phyloP scores from a whole-genome alignment of 2,329 filamentous ascomycete species.

The Madurella mycetomatis region DNA sequence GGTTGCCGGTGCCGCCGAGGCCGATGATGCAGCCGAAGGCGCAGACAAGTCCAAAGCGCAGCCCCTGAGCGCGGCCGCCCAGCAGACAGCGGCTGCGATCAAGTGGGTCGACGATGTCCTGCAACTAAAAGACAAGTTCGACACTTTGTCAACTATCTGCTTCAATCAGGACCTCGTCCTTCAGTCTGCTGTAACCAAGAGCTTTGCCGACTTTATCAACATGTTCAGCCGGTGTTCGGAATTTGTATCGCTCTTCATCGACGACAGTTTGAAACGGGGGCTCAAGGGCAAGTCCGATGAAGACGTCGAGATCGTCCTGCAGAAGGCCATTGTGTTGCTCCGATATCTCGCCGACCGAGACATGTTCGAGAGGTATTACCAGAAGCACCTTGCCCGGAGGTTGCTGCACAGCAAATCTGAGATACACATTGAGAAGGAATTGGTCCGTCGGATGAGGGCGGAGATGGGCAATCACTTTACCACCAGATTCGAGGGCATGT shows the following conservation, averaged over 20 bases:
- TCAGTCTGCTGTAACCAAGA: slow-evolving; percentile 77
- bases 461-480: slow-evolving; percentile 95
- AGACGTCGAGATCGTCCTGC: slow-evolving; percentile 77
- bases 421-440: slow-evolving; percentile 86
- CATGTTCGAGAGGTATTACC: slow-evolving; percentile 94
- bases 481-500: slow-evolving; percentile 91
- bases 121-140: slow-evolving; percentile 81
- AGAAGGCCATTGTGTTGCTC: slow-evolving; percentile 84
- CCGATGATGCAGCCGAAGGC: slow-evolving; percentile 43
- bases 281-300: slow-evolving; percentile 88
- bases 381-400: slow-evolving; percentile 87
- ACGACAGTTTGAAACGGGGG: slow-evolving; percentile 91
- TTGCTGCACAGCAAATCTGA: slow-evolving; percentile 85
- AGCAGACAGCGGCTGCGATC: slow-evolving; percentile 81
- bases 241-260: slow-evolving; percentile 92
- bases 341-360: slow-evolving; percentile 90
- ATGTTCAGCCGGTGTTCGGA: slow-evolving; percentile 80
- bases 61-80: slow-evolving; percentile 57
- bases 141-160: slow-evolving; percentile 67
- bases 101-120: slow-evolving; percentile 95
- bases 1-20: slow-evolving; percentile 39
- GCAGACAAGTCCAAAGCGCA: slow-evolving; percentile 42
- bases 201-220: slow-evolving; percentile 92
- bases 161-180: slow-evolving; percentile 73
- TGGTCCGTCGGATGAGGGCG: slow-evolving; percentile 95